These are phyloP conservation scores for Vaccinium corymbosum DNA, from an alignment of 148 eudicot species.

Conservation along the genomic window DNA sequence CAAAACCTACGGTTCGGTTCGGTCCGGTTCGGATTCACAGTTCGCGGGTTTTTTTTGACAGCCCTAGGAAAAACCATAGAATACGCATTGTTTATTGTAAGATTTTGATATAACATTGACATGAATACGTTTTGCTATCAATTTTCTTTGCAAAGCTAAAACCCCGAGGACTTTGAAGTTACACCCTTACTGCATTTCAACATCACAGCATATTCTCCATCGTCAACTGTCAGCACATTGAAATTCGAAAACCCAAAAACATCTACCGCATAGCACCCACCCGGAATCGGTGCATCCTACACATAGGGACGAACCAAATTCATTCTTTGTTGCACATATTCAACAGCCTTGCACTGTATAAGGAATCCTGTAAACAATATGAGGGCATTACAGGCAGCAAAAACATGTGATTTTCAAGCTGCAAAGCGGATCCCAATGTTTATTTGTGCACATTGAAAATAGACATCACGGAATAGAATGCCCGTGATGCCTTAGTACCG, in stretches of 20 bases:
- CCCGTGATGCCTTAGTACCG: slow-evolving; percentile 29
- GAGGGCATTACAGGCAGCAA: slow-evolving; percentile 42
- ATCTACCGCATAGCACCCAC: too few relatives aligned
- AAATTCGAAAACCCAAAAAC: too few relatives aligned
- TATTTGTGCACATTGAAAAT: slow-evolving; percentile 23
- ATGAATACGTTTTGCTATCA: not conserved
- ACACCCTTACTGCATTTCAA: not conserved
- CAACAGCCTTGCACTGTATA: not conserved
- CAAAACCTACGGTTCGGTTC: too few relatives aligned
- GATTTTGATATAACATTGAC: not conserved
- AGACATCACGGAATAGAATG: slow-evolving; percentile 14
- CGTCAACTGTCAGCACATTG: not conserved
- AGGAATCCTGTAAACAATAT: slow-evolving; percentile 14
- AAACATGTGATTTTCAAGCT: slow-evolving; percentile 18
- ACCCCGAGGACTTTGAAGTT: not conserved
- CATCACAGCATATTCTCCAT: not conserved
- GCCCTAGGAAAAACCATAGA: not conserved
- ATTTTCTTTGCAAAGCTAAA: not conserved
- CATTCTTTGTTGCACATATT: not conserved
- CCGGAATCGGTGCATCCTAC: not conserved
- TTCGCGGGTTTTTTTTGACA: too few relatives aligned
- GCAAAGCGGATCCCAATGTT: slow-evolving; percentile 35
- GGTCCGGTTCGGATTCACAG: too few relatives aligned
- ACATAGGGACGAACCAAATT: not conserved
- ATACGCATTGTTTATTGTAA: too few relatives aligned